Evolutionary conservation across 2,329 filamentous ascomycete genomes (phyloP), one percentile per base, ranked within the genome.

Genomic region (Lasiodiplodia gonubiensis): DNA sequence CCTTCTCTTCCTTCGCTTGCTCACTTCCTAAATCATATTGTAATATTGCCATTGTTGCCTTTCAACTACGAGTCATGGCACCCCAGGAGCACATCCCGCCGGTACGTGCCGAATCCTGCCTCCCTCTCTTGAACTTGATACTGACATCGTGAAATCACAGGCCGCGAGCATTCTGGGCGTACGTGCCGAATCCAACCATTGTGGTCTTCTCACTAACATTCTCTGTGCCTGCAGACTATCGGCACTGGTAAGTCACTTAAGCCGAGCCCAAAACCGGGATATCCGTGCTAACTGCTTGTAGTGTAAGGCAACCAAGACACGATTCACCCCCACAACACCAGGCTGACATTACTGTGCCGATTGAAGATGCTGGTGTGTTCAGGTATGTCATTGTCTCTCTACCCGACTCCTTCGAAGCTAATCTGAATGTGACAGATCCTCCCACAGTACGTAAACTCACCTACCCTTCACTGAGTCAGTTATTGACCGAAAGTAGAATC

Each of bases 321-420:
- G 18, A 35, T 25, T n/a, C 30, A 23, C 67, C 66, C 54, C 72
- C 75, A 69, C 74, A 67, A 64, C 33, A 14, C 54, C 42, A n/a
- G 25, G 37, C 63, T 64, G 39, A 72, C 75, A 68, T 33, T 21
- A 23, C 16, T 16, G 46, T 21, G 39, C 23, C 59, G 51, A 48
- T 14, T 64, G 27, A 70, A 81, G 79, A 27, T 80, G 78, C 66
- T 81, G 79, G 79, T 80, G 79, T 72, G 70, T 81, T 70, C 79
- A 80, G 73, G 78, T 80, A 18, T 52, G 21, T 46, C 35, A 8
- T n/a, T 37, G 14, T 25, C 10, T 4, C 46, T 48, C n/a, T n/a
- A 21, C 37, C 33, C 18, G 18, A 1, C 7, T 57, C 35, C 27
- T 14, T 1, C 4, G 23, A 71, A 25, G 12, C 71, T 76, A 53